phyloP scores from a whole-genome alignment of 1,284 basidiomycete genomes.

The Coriolopsis trogii region DNA sequence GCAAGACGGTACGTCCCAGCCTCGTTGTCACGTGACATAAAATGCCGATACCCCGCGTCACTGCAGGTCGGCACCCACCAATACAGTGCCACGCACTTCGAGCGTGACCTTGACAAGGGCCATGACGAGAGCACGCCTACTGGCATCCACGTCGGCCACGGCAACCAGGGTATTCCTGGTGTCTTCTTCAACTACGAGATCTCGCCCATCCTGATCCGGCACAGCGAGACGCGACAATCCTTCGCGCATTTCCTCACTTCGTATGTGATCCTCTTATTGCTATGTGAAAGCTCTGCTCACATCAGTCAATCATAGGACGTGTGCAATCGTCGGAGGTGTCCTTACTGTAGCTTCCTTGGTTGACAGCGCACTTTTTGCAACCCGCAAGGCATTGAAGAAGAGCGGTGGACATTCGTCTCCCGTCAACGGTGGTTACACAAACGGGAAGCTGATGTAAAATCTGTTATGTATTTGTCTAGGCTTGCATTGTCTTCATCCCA shows the following conservation, averaged over 20 bases:
- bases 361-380: constrained; percentile 86
- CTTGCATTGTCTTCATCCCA: too few species aligned
- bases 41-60: background rate
- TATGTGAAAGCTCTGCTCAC: background rate
- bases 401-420: constrained; percentile 35
- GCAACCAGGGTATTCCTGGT: constrained; percentile 79
- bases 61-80: constrained; percentile 79
- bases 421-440: constrained; percentile 37
- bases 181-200: constrained; percentile 98
- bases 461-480: constrained; percentile 4
- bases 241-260: constrained; percentile 98
- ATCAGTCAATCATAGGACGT: constrained; percentile 63
- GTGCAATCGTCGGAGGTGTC: constrained; percentile 97
- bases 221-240: constrained; percentile 89
- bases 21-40: background rate
- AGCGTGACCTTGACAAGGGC: constrained; percentile 81
- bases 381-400: constrained; percentile 70
- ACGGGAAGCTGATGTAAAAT: constrained; percentile 52
- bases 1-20: constrained; percentile 56
- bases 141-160: constrained; percentile 83
- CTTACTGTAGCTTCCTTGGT: constrained; percentile 93
- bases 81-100: constrained; percentile 95
- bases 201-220: constrained; percentile 93
- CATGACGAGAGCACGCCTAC: constrained; percentile 62
- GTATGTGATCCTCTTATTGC: constrained; percentile 49